Percentiles rank a stretch among this genome's conserved stretches.
Evolutionary conservation across 2,329 filamentous ascomycete genomes (phyloP).

Genomic region (Lasiodiplodia theobromae): DNA sequence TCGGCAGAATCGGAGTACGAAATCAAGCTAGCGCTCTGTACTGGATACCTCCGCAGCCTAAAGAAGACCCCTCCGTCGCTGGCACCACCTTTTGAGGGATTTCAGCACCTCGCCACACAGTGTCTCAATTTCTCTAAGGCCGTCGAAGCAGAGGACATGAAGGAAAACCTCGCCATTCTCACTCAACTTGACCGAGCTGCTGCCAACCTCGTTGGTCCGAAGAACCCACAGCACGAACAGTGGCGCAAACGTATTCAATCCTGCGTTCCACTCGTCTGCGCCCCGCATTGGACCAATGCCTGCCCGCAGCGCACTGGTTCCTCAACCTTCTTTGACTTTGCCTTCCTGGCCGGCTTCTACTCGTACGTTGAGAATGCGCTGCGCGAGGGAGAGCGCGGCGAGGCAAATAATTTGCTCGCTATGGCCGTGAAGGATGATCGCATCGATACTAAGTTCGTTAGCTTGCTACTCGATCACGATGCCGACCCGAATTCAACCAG

Average conservation of each 20-base stretch:
- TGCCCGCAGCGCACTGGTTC: conserved; percentile 12
- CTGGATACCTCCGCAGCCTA: conserved; percentile 17
- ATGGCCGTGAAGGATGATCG: neutral
- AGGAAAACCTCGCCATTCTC: conserved; percentile 13
- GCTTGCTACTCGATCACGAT: conserved; percentile 6
- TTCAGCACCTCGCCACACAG: conserved; percentile 7
- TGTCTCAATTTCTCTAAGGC: conserved; percentile 6
- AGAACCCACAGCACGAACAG: neutral
- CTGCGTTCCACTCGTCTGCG: neutral
- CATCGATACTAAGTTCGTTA: neutral
- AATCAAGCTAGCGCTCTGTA: conserved; percentile 6
- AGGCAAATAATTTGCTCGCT: neutral
- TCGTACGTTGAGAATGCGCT: conserved; percentile 18
- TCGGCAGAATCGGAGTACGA: neutral
- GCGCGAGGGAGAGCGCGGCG: neutral
- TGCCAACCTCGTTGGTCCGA: neutral
- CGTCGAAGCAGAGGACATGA: neutral
- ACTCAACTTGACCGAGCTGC: conserved; percentile 11
- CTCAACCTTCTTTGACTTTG: conserved; percentile 24
- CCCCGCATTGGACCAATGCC: conserved; percentile 22
- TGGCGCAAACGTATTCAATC: conserved; percentile 12
- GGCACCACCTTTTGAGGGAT: neutral
- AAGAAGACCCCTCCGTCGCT: neutral
- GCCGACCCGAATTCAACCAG: conserved; percentile 4
- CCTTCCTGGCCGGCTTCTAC: conserved; percentile 12